Percentiles rank a stretch among this genome's conserved stretches.
phyloP scores from a whole-genome alignment of 257 asterid genomes.

The Nyctanthes arbortristis region DNA sequence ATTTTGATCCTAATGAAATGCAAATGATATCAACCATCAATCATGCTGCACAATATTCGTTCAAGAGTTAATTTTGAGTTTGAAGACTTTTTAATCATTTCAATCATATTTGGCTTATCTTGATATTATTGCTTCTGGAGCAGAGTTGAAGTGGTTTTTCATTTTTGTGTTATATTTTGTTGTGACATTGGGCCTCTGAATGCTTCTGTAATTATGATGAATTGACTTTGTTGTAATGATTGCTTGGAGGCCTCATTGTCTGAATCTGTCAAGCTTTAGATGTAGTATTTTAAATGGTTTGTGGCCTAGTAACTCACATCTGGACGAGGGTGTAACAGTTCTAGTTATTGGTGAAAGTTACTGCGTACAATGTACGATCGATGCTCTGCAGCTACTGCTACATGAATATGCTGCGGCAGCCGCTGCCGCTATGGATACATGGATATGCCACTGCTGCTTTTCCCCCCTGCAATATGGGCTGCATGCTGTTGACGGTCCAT shows the following conservation, averaged over 20 bases:
- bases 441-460: not conserved
- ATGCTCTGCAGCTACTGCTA: not conserved
- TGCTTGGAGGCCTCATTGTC: not conserved
- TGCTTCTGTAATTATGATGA: not conserved
- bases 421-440: not conserved
- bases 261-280: not conserved
- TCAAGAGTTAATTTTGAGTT: too few species aligned
- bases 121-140: not conserved
- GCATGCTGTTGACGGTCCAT: not conserved
- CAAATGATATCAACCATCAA: too few species aligned
- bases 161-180: not conserved
- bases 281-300: not conserved
- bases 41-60: too few species aligned
- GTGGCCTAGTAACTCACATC: not conserved
- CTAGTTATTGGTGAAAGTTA: too few species aligned
- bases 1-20: too few species aligned
- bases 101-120: not conserved
- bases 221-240: not conserved
- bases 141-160: not conserved
- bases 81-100: not conserved
- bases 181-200: not conserved
- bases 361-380: too few species aligned
- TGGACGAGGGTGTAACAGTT: not conserved
- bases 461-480: not conserved
- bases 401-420: too few species aligned